A percentile compares a stretch with the other conserved stretches of the same genome.
phyloP scores from a whole-genome alignment of 2,329 filamentous ascomycete genomes.

The Cladosporium sp. region DNA sequence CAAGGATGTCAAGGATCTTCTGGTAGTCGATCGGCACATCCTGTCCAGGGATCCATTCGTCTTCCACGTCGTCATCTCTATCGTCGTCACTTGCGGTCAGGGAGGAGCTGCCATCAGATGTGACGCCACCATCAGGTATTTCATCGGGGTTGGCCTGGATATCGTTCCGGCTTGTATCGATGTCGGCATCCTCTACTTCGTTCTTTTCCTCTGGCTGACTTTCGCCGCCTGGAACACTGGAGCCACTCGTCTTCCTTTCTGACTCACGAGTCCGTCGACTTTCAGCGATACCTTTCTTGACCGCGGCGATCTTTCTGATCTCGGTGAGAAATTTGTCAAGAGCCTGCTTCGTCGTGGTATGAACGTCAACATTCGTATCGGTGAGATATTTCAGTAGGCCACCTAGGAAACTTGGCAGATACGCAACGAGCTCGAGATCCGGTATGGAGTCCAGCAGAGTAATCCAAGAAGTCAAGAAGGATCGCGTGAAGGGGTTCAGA shows the following conservation, averaged over 20 bases:
- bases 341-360: conserved; percentile 82
- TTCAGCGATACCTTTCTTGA: conserved; percentile 88
- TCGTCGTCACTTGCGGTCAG: conserved; percentile 50
- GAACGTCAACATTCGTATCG: conserved; percentile 88
- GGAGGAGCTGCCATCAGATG: conserved; percentile 43
- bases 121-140: conserved; percentile 37
- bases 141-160: conserved; percentile 35
- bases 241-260: conserved; percentile 23
- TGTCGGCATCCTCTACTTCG: conserved; percentile 7
- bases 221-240: conserved; percentile 16
- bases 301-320: conserved; percentile 87
- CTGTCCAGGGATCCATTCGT: conserved; percentile 95
- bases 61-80: conserved; percentile 57
- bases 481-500: conserved; percentile 88
- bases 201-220: conserved; percentile 13
- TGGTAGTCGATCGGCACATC: conserved; percentile 93
- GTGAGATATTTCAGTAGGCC: conserved; percentile 89
- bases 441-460: conserved; percentile 92
- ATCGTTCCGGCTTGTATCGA: neutral
- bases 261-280: conserved; percentile 40
- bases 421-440: conserved; percentile 88
- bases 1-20: conserved; percentile 85
- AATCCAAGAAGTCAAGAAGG: conserved; percentile 94
- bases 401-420: conserved; percentile 83
- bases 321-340: conserved; percentile 87